Evolutionary conservation across 2,329 filamentous ascomycete genomes (phyloP).

Genomic region (Alternaria metachromatica): DNA sequence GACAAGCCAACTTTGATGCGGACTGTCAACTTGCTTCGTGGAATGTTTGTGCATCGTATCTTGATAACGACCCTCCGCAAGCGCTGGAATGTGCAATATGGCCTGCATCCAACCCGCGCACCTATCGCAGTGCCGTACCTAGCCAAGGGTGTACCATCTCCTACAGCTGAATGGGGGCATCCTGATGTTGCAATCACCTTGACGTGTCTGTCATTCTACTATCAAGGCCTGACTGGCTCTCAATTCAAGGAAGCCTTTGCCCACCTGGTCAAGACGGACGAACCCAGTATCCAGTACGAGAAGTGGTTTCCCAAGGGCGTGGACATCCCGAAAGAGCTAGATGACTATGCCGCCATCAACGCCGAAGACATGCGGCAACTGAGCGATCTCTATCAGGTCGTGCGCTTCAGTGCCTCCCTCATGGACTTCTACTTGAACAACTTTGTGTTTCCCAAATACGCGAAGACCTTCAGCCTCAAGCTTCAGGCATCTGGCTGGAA

Average conservation of each 20-base stretch:
- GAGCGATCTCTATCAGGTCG: conserved; percentile 45
- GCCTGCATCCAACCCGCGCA: conserved; percentile 54
- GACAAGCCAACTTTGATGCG: conserved; percentile 53
- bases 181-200: conserved; percentile 61
- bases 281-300: conserved; percentile 64
- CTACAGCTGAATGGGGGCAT: conserved; percentile 72
- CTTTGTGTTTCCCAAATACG: conserved; percentile 70
- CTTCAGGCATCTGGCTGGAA: conserved; percentile 73
- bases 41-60: conserved; percentile 66
- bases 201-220: conserved; percentile 66
- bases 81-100: conserved; percentile 70
- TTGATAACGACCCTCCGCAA: conserved; percentile 67
- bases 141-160: conserved; percentile 69
- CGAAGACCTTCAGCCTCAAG: conserved; percentile 69
- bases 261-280: conserved; percentile 61
- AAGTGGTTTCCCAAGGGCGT: conserved; percentile 56
- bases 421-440: conserved; percentile 72
- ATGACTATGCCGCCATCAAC: conserved; percentile 65
- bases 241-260: conserved; percentile 62
- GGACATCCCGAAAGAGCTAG: conserved; percentile 55
- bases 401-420: conserved; percentile 57
- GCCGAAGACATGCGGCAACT: conserved; percentile 62
- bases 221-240: conserved; percentile 58
- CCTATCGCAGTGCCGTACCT: conserved; percentile 69
- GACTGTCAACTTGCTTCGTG: conserved; percentile 64